Base-by-base conservation (phyloP, 2,329 filamentous ascomycete species). In the Neofusicoccum ribis region DNA sequence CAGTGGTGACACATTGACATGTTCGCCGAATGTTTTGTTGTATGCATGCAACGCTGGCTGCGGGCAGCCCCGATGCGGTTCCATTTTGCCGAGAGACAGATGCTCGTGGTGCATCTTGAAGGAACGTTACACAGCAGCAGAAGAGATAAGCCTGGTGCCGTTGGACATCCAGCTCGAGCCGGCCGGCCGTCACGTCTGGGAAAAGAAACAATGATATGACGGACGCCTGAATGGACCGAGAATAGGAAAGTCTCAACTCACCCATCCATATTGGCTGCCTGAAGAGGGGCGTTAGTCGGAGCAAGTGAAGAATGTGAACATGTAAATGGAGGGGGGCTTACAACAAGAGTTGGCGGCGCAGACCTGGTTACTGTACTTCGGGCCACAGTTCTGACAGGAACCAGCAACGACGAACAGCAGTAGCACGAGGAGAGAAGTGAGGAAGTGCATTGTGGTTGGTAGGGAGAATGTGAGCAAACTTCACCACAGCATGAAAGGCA, bases 341-440 rank as follows among this genome's bases (percentile, higher is more conserved):
- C 76, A 79, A 71, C 76, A 79, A 66, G 74, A 73, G 51, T 69
- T 71, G 9, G 69, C 66, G 47, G 70, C 74, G 68, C 76, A 79
- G 34, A 73, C 68, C 46, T 73, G 67, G 41, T 76, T 75, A 51
- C 68, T 67, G 64, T 75, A 74, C 37, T 71, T 39, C 12, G 76
- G 75, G 8, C 77, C 76, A 67, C 77, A 79, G 64, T 77, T 76
- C 64, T 75, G 73, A n/a, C 73, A 73, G 31, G 75, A 63, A 41
- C 66, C 72, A 11, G 69, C 66, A 39, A 70, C 70, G 39, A 69
- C 71, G 56, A 77, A 69, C 46, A 72, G 71, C 37, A 51, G 72
- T 47, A 65, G 72, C 68, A 63, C 74, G 34, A 44, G 70, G 66
- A 37, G 68, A 65, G 65, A 20, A 36, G 11, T 15, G 15, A 37